Evolutionary conservation across 768 basidiomycete species (phyloP), one percentile per base, ranked within the genome.

Genomic region (Cantharellus cinnabarinus): DNA sequence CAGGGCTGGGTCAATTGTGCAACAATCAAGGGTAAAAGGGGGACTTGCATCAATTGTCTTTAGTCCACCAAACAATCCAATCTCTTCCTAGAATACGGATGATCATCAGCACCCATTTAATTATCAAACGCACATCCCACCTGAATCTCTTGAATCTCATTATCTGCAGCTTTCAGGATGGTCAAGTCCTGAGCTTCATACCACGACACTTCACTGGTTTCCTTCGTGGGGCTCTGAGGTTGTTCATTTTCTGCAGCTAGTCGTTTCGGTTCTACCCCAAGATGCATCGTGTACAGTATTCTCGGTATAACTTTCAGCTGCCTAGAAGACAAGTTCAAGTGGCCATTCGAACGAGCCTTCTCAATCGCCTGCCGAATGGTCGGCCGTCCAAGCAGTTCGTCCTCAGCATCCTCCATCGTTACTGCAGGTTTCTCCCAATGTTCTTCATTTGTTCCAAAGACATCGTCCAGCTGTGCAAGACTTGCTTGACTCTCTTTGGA

Each of bases 101-200:
- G 56, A 39, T 37, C 34, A 14, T 38, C 5, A 57, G 41, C 14
- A 54, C 41, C 2, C 14, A 42, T 5, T 37, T 41, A 38, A 42
- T 5, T 37, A 10, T 40, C 14, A 37, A 57, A 57, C 15, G 10
- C 42, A 1, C 10, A 14, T 37, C 56, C 7, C 38, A 57, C 56
- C 38, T 89, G 87, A 38, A 90, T 75, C 65, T 85, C 83, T 15
- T 76, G 63, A 48, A 90, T 88, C 20, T 83, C 80, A 64, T 90
- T 89, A 65, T 80, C 83, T 78, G 82, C 83, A 14, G 80, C 80
- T 66, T 87, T 89, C 50, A 90, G 70, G 3, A 83, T 71, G 42
- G 78, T 76, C 29, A 90, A 70, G 68, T 90, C 87, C 66, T 84
- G 82, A 1, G 82, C 82, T 66, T 89, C 86, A 64, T 80, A 90